Conservation (phyloP, 2,329 filamentous ascomycete genomes). For the Zasmidium cellare region DNA sequence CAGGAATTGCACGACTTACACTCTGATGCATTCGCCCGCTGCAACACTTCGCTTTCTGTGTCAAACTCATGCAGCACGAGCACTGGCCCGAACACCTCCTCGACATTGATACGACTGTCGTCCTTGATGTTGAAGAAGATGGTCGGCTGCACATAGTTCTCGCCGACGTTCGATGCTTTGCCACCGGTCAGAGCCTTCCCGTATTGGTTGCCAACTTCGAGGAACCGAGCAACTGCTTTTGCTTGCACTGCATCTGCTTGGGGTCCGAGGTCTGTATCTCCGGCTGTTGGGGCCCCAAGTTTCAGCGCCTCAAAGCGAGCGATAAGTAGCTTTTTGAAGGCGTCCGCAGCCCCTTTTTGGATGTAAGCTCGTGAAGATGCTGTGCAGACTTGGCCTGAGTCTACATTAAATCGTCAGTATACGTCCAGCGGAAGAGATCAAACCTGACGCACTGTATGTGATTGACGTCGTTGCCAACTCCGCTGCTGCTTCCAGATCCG, state of each 20-base stretch:
- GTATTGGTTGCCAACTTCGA: constrained; percentile 35
- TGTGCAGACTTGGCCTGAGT: constrained; percentile 61
- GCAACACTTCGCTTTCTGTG: constrained; percentile 68
- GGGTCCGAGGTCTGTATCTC: constrained; percentile 41
- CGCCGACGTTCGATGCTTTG: too few species aligned
- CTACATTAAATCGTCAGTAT: too few species aligned
- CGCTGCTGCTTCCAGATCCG: neutral
- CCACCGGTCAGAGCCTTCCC: neutral
- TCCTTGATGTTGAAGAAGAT: constrained; percentile 65
- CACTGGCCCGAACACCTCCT: constrained; percentile 74
- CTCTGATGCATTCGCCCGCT: constrained; percentile 75
- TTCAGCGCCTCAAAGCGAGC: constrained; percentile 29
- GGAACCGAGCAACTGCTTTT: constrained; percentile 47
- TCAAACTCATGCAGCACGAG: constrained; percentile 68
- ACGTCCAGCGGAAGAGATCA: too few species aligned
- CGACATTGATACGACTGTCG: constrained; percentile 72
- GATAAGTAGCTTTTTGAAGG: constrained; percentile 41
- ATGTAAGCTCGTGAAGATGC: constrained; percentile 60
- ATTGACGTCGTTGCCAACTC: too few species aligned
- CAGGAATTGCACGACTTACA: constrained; percentile 35
- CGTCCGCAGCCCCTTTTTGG: constrained; percentile 49
- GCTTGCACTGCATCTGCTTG: constrained; percentile 53
- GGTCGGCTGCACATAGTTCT: neutral
- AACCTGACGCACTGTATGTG: too few species aligned
- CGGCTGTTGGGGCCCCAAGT: constrained; percentile 25